phyloP scores from a whole-genome alignment of 148 eudicot genomes.

The Chenopodium berlandieri region DNA sequence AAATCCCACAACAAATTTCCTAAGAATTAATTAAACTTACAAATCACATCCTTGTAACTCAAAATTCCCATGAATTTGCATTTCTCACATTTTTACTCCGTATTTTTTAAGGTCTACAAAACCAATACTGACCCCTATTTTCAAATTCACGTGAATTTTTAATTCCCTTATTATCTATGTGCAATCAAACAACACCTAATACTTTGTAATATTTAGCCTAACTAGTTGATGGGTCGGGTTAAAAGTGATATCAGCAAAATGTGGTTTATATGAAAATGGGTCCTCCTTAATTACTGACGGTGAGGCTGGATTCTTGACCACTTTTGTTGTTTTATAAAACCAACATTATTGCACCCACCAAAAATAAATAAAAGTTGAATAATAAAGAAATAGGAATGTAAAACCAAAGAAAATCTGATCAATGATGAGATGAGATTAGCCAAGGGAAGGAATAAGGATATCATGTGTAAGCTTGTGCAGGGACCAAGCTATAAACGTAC shows the following conservation, averaged over 20 bases:
- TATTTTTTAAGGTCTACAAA: too few species aligned
- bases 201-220: too few species aligned
- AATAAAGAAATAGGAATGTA: not conserved
- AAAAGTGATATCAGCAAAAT: not conserved
- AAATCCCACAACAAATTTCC: too few species aligned
- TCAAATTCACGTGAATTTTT: too few species aligned
- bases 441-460: not conserved
- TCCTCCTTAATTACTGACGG: not conserved
- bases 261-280: not conserved
- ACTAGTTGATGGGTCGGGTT: not conserved
- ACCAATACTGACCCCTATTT: too few species aligned
- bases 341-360: not conserved
- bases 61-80: too few species aligned
- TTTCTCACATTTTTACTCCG: too few species aligned
- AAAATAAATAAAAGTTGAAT: not conserved
- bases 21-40: too few species aligned
- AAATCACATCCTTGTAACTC: too few species aligned
- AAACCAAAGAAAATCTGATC: constrained; percentile 1
- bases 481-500: not conserved
- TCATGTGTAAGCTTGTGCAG: not conserved
- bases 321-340: not conserved
- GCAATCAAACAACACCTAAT: too few species aligned
- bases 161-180: too few species aligned
- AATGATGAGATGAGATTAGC: not conserved
- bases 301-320: not conserved